Conservation (phyloP, 441 rosid species). For the Geranium incanum region DNA sequence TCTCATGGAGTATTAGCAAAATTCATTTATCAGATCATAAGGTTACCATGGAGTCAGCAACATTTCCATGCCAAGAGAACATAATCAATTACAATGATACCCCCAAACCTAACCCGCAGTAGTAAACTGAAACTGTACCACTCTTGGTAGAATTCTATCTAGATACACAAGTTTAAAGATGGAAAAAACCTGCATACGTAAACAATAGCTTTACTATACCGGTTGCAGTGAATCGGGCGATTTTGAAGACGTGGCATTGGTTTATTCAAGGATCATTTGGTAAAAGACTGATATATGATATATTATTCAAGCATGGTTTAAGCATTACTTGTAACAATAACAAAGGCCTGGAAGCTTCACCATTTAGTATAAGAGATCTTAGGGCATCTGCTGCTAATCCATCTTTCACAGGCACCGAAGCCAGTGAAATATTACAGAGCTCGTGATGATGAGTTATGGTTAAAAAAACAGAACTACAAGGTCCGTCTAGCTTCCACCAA, state of each 20-base stretch:
- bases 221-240: too few relatives aligned
- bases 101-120: constrained; percentile 67
- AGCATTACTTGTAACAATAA: constrained; percentile 21
- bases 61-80: constrained; percentile 93
- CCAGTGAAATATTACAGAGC: constrained; percentile 20
- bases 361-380: constrained; percentile 55
- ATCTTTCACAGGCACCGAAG: constrained; percentile 58
- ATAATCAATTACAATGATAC: constrained; percentile 74
- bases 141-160: constrained; percentile 10
- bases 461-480: not conserved
- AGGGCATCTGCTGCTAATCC: constrained; percentile 65
- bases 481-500: not conserved
- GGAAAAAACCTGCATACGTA: not conserved
- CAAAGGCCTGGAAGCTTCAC: constrained; percentile 55
- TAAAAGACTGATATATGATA: not conserved
- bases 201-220: not conserved
- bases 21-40: not conserved
- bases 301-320: not conserved
- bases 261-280: not conserved
- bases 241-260: too few relatives aligned
- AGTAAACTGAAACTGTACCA: constrained; percentile 14
- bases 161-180: not conserved
- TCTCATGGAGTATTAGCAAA: not conserved
- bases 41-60: constrained; percentile 66
- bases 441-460: constrained; percentile 5